Evolutionary conservation across 768 basidiomycete genomes (phyloP).

Genomic region (Lactifluus subvellereus): DNA sequence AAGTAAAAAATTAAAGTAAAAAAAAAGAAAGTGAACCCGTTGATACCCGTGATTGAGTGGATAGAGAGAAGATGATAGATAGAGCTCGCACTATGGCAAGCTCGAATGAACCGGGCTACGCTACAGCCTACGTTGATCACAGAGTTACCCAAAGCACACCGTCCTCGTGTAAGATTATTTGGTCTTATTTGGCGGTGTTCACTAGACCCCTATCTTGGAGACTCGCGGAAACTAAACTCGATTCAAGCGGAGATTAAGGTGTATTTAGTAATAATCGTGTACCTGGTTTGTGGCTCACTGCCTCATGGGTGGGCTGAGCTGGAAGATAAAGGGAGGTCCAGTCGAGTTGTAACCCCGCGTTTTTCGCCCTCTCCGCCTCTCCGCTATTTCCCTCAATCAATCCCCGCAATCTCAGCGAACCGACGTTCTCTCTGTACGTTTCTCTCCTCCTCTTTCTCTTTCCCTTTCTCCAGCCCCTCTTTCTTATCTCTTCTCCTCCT

Average conservation of each 20-base stretch:
- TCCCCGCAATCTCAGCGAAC: conserved; percentile 25
- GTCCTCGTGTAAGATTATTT: conserved; percentile 18
- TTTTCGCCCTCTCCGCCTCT: conserved; percentile 24
- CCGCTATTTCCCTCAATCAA: conserved; percentile 22
- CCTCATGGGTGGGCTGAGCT: not conserved
- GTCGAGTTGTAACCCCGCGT: conserved; percentile 26
- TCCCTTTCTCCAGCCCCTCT: not conserved
- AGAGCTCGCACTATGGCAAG: conserved; percentile 25
- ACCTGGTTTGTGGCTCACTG: not conserved
- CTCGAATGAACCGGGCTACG: conserved; percentile 18
- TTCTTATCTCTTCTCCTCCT: not conserved
- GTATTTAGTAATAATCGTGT: not conserved
- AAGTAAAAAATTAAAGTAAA: conserved; percentile 28
- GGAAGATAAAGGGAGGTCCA: conserved; percentile 22
- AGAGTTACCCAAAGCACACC: not conserved
- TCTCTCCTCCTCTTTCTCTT: not conserved
- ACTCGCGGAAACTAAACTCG: not conserved
- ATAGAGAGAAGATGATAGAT: conserved; percentile 8
- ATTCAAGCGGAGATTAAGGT: conserved; percentile 14
- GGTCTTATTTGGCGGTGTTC: conserved; percentile 4
- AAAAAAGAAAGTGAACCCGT: conserved; percentile 16
- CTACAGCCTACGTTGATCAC: conserved; percentile 1
- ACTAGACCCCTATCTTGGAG: conserved; percentile 8
- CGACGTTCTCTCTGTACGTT: conserved; percentile 21
- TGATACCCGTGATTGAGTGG: conserved; percentile 1